Evolutionary conservation across 805 yeast species (phyloP).

Genomic region (Candida sithepensis): DNA sequence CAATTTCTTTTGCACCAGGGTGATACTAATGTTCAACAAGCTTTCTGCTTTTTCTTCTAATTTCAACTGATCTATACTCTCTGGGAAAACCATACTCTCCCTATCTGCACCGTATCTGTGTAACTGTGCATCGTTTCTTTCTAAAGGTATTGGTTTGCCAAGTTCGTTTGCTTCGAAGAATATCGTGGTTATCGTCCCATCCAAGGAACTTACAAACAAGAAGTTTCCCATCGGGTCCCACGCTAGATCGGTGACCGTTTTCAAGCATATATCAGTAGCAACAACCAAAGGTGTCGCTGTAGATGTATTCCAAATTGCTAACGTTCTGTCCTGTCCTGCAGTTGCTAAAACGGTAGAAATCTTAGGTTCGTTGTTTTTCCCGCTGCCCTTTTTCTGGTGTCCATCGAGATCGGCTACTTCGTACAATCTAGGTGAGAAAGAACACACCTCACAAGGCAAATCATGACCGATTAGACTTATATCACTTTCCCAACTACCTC

Average conservation of each 20-base stretch:
- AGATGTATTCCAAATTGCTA: constrained; percentile 85
- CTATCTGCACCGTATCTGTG: constrained; percentile 86
- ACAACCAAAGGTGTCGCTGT: constrained; percentile 75
- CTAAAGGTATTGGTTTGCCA: constrained; percentile 59
- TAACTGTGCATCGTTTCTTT: constrained; percentile 62
- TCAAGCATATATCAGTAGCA: constrained; percentile 68
- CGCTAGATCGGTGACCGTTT: constrained; percentile 81
- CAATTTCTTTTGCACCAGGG: constrained; percentile 29
- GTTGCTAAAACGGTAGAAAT: constrained; percentile 80
- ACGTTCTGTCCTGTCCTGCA: constrained; percentile 89
- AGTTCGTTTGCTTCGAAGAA: constrained; percentile 61
- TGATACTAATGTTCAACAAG: constrained; percentile 6
- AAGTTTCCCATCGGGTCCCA: constrained; percentile 84
- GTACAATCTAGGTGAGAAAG: constrained; percentile 69
- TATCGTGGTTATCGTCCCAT: constrained; percentile 73
- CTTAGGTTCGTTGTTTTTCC: constrained; percentile 19
- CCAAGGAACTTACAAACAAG: constrained; percentile 76
- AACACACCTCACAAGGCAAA: constrained; percentile 78
- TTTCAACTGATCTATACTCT: constrained; percentile 71
- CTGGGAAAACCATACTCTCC: constrained; percentile 82
- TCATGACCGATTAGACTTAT: constrained; percentile 78
- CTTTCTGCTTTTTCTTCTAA: constrained; percentile 61
- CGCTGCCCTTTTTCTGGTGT: constrained; percentile 5
- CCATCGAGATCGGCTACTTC: constrained; percentile 22
- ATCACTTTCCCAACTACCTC: constrained; percentile 79